Evolutionary conservation across 345 rosid genomes (phyloP), one percentile per base, ranked within the genome.

Genomic region (Eucalyptus erythrocorys): DNA sequence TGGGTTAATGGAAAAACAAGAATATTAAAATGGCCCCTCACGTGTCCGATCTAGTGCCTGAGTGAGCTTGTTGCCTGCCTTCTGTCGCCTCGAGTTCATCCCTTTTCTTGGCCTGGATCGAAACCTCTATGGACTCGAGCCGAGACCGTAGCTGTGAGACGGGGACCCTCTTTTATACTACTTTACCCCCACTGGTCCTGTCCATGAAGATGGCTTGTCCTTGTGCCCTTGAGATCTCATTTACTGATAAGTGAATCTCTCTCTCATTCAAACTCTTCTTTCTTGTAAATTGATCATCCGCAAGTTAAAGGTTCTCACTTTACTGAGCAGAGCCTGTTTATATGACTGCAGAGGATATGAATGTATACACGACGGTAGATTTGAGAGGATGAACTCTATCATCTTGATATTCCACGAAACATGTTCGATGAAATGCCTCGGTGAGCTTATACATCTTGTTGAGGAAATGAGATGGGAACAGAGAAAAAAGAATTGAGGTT

Each of bases 71-170:
- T 55, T 4, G 27, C 27, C 30, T 9, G 30, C 13, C 30, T 26
- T 55, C 30, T 4, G 13, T 24, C 13, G 1, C 30, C 27, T 55
- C 0, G 13, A 10, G 61, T 10, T 55, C 12, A 55, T 55, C 61
- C 61, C 13, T 55, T 24, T 55, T 22, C 61, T 24, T 9, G 61
- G 30, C 6, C 13, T 4, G 30, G 61, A 55, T 55, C 6, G 13
- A 55, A 2, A 55, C 30, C 61, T 55, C 30, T 55, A 55, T 55
- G 13, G 61, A 24, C 61, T 55, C 30, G 13, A 55, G 61, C 6
- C 0, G 0, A 5, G 61, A 55, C 6, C 6, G 6, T 55, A 24
- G 1, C 30, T 55, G 13, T 10, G 12, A 55, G 61, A 55, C 0
- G 12, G 30, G 30, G 61, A 55, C 61, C 61, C 30, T 3, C 57